A percentile compares a stretch with the other conserved stretches of the same genome.
Conservation (phyloP, 805 yeast species). For the Candida nemodendra region DNA sequence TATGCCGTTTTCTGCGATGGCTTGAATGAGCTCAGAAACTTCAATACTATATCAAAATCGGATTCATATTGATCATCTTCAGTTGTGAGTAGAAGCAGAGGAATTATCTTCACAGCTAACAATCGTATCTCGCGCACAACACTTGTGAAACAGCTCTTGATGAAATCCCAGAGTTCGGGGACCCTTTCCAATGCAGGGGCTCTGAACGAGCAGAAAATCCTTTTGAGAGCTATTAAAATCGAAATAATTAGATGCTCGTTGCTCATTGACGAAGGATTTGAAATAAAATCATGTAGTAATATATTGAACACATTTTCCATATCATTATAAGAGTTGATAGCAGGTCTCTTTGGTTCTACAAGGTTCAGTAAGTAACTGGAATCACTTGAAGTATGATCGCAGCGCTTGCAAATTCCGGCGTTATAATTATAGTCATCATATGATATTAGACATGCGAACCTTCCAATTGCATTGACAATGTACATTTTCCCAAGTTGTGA, state of each 20-base stretch:
- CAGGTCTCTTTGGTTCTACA: constrained; percentile 32
- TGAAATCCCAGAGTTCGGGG: constrained; percentile 37
- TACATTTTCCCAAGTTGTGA: constrained; percentile 23
- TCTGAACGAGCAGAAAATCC: constrained; percentile 51
- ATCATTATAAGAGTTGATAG: constrained; percentile 14
- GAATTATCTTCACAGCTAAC: constrained; percentile 50
- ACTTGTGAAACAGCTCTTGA: constrained; percentile 40
- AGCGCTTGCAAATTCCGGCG: constrained; percentile 35
- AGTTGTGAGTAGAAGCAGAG: constrained; percentile 46
- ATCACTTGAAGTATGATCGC: constrained; percentile 30
- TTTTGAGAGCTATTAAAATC: constrained; percentile 44
- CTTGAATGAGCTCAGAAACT: constrained; percentile 41
- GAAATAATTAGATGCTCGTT: constrained; percentile 37
- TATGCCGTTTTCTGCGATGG: constrained; percentile 34
- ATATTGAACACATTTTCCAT: constrained; percentile 28
- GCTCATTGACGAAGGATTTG: constrained; percentile 17
- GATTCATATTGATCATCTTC: constrained; percentile 40
- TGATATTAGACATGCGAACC: constrained; percentile 41
- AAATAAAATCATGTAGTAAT: constrained; percentile 26
- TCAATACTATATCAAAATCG: constrained; percentile 45
- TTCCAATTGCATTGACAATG: constrained; percentile 40
- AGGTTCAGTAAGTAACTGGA: constrained; percentile 13
- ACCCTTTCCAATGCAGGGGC: constrained; percentile 40
- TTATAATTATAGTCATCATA: constrained; percentile 36
- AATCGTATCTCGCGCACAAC: constrained; percentile 56